These are phyloP conservation scores for Hypholoma fasciculare DNA, from an alignment of 768 basidiomycete species.

Conservation along the genomic window DNA sequence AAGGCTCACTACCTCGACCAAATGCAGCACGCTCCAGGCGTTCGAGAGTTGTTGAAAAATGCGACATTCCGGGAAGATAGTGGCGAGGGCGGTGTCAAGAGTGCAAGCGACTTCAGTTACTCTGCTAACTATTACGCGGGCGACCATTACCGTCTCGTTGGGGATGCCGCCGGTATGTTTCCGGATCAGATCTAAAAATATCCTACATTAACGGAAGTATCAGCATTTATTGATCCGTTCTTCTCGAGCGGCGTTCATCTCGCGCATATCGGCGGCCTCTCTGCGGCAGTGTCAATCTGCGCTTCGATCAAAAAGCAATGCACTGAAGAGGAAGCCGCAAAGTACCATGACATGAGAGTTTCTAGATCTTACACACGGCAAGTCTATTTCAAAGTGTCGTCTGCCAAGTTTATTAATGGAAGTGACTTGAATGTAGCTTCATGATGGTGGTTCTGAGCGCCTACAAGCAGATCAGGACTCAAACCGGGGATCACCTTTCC, in stretches of 20 bases:
- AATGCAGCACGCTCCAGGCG: constrained; percentile 31
- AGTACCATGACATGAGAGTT: constrained; percentile 36
- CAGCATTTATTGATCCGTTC: constrained; percentile 49
- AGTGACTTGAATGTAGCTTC: constrained; percentile 35
- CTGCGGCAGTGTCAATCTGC: constrained; percentile 38
- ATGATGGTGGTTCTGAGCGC: constrained; percentile 50
- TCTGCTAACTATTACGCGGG: constrained; percentile 33
- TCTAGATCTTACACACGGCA: constrained; percentile 35
- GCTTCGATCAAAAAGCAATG: constrained; percentile 30
- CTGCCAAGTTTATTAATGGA: neutral
- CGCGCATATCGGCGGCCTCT: constrained; percentile 37
- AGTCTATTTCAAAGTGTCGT: neutral
- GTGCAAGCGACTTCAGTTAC: constrained; percentile 39
- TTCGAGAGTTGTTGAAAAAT: constrained; percentile 27
- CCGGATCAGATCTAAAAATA: neutral
- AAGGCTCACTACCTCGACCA: constrained; percentile 37
- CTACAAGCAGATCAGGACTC: constrained; percentile 51
- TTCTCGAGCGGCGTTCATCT: constrained; percentile 47
- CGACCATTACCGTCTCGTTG: constrained; percentile 34
- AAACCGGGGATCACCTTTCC: constrained; percentile 29
- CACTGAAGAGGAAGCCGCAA: constrained; percentile 29
- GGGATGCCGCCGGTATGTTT: constrained; percentile 40
- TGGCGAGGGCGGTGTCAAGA: constrained; percentile 15
- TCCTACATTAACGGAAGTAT: neutral
- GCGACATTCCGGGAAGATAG: constrained; percentile 19